These are phyloP conservation scores for Sporothrix brasiliensis DNA, from an alignment of 2,329 filamentous ascomycete species.

Conservation along the genomic window DNA sequence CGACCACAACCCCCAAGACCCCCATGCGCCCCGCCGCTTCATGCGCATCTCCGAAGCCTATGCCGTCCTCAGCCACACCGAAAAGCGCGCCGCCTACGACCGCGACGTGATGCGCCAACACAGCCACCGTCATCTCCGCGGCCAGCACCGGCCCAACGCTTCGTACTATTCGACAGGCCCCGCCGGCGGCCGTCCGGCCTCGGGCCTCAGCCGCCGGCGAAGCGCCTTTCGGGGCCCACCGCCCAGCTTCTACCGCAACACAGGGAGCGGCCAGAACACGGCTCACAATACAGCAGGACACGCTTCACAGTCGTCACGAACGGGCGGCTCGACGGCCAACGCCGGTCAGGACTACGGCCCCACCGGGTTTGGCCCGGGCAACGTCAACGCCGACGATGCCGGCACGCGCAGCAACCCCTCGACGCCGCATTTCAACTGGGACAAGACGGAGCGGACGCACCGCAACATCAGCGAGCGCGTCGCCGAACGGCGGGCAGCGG, in stretches of 20 bases:
- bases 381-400: conserved; percentile 32
- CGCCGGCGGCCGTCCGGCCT: conserved; percentile 75
- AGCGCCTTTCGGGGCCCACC: conserved; percentile 82
- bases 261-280: conserved; percentile 38
- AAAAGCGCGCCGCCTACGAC: conserved; percentile 81
- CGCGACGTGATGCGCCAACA: conserved; percentile 59
- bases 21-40: conserved; percentile 73
- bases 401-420: conserved; percentile 48
- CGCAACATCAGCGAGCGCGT: conserved; percentile 59
- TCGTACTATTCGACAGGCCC: conserved; percentile 63
- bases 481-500: conserved; percentile 45
- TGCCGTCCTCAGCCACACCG: conserved; percentile 69
- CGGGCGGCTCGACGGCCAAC: conserved; percentile 46
- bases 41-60: conserved; percentile 84
- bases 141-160: conserved; percentile 44
- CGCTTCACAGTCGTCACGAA: background rate
- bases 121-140: conserved; percentile 42
- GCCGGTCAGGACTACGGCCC: conserved; percentile 11
- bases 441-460: conserved; percentile 74
- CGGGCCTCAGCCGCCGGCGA: conserved; percentile 75
- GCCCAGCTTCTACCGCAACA: conserved; percentile 78
- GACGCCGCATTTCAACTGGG: conserved; percentile 77
- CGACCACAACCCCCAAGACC: conserved; percentile 81
- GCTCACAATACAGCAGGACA: conserved; percentile 34
- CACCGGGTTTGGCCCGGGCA: conserved; percentile 28